Evolutionary conservation across 495 filamentous ascomycete genomes (phyloP).

Genomic region (Penicillium arizonense): DNA sequence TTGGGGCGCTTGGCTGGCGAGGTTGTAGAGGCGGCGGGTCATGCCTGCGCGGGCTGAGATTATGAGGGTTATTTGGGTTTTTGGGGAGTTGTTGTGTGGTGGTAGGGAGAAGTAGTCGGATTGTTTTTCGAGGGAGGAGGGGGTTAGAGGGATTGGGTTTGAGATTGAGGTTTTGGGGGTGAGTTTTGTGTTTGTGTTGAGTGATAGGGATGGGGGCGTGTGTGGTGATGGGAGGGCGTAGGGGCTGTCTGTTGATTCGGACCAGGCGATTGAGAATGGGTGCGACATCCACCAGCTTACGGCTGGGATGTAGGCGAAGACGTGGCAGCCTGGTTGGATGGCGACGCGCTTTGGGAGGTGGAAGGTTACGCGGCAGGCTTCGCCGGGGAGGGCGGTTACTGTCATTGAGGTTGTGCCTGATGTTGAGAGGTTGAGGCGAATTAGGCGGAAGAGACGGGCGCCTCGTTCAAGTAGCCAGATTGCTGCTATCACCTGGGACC

Average conservation of each 20-base stretch:
- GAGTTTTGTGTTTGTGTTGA: constrained; percentile 1
- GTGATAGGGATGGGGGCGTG: not conserved
- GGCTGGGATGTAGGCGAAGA: constrained; percentile 77
- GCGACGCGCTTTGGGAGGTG: constrained; percentile 73
- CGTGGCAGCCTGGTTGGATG: constrained; percentile 73
- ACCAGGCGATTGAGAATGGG: constrained; percentile 59
- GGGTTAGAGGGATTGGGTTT: constrained; percentile 11
- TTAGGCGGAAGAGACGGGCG: constrained; percentile 48
- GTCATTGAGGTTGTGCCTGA: constrained; percentile 40
- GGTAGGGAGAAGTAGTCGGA: constrained; percentile 25
- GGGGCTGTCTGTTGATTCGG: constrained; percentile 28
- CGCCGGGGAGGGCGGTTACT: constrained; percentile 52
- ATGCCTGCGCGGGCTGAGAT: constrained; percentile 78
- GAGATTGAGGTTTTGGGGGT: constrained; percentile 7
- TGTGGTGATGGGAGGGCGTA: constrained; percentile 14
- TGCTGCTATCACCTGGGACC: constrained; percentile 56
- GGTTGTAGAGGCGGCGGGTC: constrained; percentile 72
- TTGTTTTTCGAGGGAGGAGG: constrained; percentile 42
- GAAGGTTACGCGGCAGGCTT: constrained; percentile 62
- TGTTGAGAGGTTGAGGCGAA: constrained; percentile 59
- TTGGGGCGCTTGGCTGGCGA: constrained; percentile 57
- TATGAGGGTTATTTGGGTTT: constrained; percentile 69
- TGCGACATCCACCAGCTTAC: constrained; percentile 70
- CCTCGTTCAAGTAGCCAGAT: constrained; percentile 67
- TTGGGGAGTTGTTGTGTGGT: constrained; percentile 33